Evolutionary conservation across 2,329 filamentous ascomycete genomes (phyloP), one percentile per base, ranked within the genome.

Genomic region (Iodosphaeria phyllophila): DNA sequence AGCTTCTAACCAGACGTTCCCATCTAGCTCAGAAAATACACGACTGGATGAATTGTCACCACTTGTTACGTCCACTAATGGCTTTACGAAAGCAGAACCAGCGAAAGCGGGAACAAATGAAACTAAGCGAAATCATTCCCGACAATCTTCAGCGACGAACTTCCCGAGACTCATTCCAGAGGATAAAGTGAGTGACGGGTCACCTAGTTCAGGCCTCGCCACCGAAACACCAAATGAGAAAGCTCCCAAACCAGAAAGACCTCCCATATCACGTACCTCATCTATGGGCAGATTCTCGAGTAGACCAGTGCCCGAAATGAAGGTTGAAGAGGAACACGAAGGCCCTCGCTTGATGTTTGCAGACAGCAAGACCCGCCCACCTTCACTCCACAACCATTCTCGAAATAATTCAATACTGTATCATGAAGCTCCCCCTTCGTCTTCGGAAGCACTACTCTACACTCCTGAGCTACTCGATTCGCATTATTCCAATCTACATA

Each of bases 141-240:
- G 61, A 5, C 58, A 67, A 26, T 54, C 60, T 13, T 69, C 60
- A 2, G 51, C 58, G 8, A 55, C 64, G 22, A 66, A 67, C 18
- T 86, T 86, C 43, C 74, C 72, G 1, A 69, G 67, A 5, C 69
- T 77, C 0, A 68, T 79, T 1, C 79, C 78, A 0, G 67, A 75
- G 34, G 73, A 77, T 2, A 64, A 60, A 31, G 61, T 82, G 13
- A 65, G 66, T 3, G 54, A 57, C 1, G 66, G n/a, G n/a, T n/a
- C n/a, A n/a, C n/a, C n/a, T n/a, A n/a, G n/a, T n/a, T n/a, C n/a
- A n/a, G n/a, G n/a, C n/a, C n/a, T n/a, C n/a, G n/a, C n/a, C n/a
- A n/a, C n/a, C n/a, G n/a, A n/a, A n/a, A n/a, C n/a, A n/a, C n/a
- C n/a, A n/a, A n/a, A n/a, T n/a, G n/a, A n/a, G n/a, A n/a, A n/a